Evolutionary conservation across 306 rosid species (phyloP).

Genomic region (Lupinus albus): DNA sequence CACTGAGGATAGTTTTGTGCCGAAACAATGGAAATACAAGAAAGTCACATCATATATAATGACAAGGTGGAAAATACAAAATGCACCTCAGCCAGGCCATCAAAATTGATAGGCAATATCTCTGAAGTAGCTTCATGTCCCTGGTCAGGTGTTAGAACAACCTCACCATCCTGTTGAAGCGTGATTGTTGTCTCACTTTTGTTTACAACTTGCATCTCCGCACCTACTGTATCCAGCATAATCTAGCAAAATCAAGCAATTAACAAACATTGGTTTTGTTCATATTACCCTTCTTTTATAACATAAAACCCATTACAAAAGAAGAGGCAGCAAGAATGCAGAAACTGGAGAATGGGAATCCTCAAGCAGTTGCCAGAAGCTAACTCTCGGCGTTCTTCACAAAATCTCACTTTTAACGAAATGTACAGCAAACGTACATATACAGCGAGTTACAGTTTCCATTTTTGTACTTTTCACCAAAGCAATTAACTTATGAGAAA

Average conservation of each 20-base stretch:
- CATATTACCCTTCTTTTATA: not conserved
- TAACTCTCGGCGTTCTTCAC: not conserved
- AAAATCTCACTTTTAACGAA: not conserved
- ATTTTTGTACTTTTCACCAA: not conserved
- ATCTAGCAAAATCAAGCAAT: slow-evolving; percentile 49
- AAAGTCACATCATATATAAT: slow-evolving; percentile 12
- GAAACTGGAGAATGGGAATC: slow-evolving; percentile 18
- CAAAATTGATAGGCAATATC: slow-evolving; percentile 83
- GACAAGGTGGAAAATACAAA: slow-evolving; percentile 27
- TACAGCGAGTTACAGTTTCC: not conserved
- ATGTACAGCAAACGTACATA: slow-evolving; percentile 18
- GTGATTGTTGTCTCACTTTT: slow-evolving; percentile 62
- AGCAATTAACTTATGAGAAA: not conserved
- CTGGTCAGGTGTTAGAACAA: slow-evolving; percentile 75
- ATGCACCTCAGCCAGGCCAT: slow-evolving; percentile 78
- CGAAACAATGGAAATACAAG: slow-evolving; percentile 10
- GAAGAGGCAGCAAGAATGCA: not conserved
- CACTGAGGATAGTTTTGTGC: not conserved
- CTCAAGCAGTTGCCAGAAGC: not conserved
- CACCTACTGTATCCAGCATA: slow-evolving; percentile 87
- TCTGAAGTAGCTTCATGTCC: slow-evolving; percentile 78
- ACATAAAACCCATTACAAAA: not conserved
- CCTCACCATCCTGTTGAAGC: slow-evolving; percentile 58
- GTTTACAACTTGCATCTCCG: slow-evolving; percentile 87
- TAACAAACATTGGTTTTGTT: slow-evolving; percentile 31